Evolutionary conservation across 306 rosid species (phyloP), one percentile per base, ranked within the genome.

Genomic region (Casuarina glauca): DNA sequence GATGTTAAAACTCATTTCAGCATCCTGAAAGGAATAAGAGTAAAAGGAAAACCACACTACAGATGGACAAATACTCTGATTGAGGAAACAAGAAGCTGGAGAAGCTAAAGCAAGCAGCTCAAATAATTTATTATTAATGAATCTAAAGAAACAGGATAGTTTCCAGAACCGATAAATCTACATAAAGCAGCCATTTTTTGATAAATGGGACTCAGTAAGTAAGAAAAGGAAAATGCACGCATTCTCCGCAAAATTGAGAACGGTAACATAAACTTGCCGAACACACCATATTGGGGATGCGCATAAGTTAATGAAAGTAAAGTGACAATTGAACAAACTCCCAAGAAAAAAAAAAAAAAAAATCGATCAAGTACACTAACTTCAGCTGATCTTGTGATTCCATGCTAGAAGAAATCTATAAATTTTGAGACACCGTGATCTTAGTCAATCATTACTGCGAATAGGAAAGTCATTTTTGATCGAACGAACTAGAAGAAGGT

Each of bases 1-100:
- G 63, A 57, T 20, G 39, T 13, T 52, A 79, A 51, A 64, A 69
- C 54, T 15, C 12, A 49, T 46, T 54, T 55, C 68, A 71, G 73
- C 51, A 75, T 54, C 12, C 61, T 42, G 15, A 53, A 71, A 42
- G 26, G 80, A 53, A 26, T 32, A 26, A 26, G 54, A 55, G 12
- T 32, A 70, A 42, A 62, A 55, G 5, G 53, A 67, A 36, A 55
- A 26, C 54, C 60, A 57, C 46, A 50, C 58, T 12, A 11, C 17
- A 49, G 32, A 26, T 10, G 50, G 3, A 9, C n/a, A 66, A 42
- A 42, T 2, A 17, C 50, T 6, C 3, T 15, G 32, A 66, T 41
- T 66, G 9, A 42, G 42, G 49, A 41, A n/a, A 42, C 46, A 66
- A 43, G 71, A 48, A 66, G 49, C 4, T 66, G 71, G 12, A 66